Conservation (phyloP, 2,329 filamentous ascomycete species). For the Teratosphaeria pseudoeucalypti region DNA sequence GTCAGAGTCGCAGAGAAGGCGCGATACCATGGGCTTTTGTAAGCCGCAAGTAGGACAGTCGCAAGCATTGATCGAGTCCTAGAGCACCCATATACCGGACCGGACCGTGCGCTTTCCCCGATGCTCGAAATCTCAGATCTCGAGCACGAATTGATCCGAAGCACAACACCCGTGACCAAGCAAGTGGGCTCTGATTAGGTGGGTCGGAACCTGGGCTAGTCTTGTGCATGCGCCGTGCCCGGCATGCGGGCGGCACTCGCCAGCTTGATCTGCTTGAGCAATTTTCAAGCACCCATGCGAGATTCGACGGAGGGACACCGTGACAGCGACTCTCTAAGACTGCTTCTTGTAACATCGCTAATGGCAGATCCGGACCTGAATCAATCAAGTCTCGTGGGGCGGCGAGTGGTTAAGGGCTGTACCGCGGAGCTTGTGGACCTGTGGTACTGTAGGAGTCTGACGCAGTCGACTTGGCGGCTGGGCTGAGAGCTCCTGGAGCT, state of each 20-base stretch:
- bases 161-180: slow-evolving; percentile 1
- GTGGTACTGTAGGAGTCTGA: not conserved
- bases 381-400: not conserved
- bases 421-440: not conserved
- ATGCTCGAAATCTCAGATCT: slow-evolving; percentile 5
- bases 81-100: not conserved
- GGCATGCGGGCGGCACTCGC: slow-evolving; percentile 3
- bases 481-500: not conserved
- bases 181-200: slow-evolving; percentile 1
- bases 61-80: not conserved
- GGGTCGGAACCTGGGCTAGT: not conserved
- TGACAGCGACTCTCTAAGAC: not conserved
- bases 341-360: slow-evolving; percentile 1
- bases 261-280: slow-evolving; percentile 2
- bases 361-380: not conserved
- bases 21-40: not conserved
- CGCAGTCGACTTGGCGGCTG: not conserved
- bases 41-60: not conserved
- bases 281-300: slow-evolving; percentile 4
- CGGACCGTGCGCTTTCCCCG: not conserved
- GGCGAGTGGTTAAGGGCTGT: not conserved
- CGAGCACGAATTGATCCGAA: slow-evolving; percentile 3
- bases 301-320: slow-evolving; percentile 3
- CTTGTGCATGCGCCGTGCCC: slow-evolving; percentile 2
- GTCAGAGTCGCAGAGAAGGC: not conserved